phyloP scores from a whole-genome alignment of 768 basidiomycete genomes.

The Lactifluus subvellereus region DNA sequence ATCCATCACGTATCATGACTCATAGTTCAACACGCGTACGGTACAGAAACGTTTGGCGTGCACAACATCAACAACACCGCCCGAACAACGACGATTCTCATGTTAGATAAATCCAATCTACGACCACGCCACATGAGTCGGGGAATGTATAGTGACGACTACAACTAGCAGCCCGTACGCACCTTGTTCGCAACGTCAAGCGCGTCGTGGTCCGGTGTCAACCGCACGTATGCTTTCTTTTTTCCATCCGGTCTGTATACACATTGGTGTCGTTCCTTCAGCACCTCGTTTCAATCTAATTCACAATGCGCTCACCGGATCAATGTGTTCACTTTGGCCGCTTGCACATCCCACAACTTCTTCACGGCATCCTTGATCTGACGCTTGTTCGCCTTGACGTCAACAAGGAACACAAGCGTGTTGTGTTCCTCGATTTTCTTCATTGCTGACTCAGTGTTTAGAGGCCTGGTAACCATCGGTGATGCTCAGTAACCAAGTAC shows the following conservation, averaged over 20 bases:
- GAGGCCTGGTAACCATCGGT: conserved; percentile 42
- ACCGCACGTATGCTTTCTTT: conserved; percentile 98
- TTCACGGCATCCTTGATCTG: conserved; percentile 99
- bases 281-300: background rate
- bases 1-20: background rate
- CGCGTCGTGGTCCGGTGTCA: conserved; percentile 94
- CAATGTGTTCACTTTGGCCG: conserved; percentile 95
- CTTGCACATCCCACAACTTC: conserved; percentile 97
- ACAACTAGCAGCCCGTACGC: conserved; percentile 18
- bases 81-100: background rate
- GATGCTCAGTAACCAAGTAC: background rate
- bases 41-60: background rate
- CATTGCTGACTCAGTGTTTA: conserved; percentile 98
- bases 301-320: conserved; percentile 62
- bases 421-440: conserved; percentile 99
- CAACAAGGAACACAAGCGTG: conserved; percentile 97
- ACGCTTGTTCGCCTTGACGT: conserved; percentile 92
- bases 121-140: background rate
- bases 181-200: conserved; percentile 98
- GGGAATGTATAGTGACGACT: background rate
- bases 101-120: conserved; percentile 92
- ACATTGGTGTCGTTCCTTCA: background rate
- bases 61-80: background rate
- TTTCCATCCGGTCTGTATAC: conserved; percentile 81
- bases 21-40: background rate